Evolutionary conservation across 768 basidiomycete genomes (phyloP), one percentile per base, ranked within the genome.

Genomic region (Mrakia gelida): DNA sequence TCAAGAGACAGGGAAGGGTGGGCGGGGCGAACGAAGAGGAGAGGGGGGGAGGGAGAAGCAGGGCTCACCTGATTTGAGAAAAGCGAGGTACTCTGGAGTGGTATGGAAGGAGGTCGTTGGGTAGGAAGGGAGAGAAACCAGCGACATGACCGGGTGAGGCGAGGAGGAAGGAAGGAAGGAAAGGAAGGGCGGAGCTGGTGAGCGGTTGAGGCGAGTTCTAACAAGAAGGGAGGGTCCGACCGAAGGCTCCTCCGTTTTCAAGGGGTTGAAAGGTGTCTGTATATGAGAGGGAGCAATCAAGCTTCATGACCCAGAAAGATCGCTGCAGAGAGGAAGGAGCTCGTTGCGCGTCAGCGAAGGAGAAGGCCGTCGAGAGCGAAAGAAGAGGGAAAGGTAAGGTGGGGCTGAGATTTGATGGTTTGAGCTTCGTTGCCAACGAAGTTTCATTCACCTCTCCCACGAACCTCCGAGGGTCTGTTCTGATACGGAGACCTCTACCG

Each of bases 61-160:
- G 11, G 21, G 13, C 67, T 70, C 38, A 70, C 67, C 67, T 41
- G 11, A 23, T 21, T 21, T 43, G 34, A 43, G 16, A 45, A 70
- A 70, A 23, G 26, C 38, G 21, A 70, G 67, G 41, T 70, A 70
- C 18, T 70, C 67, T 6, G 67, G 67, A 18, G 67, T 70, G 16
- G 67, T 70, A 43, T 70, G 67, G 67, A 70, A 70, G 34, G 67
- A 70, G 3, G 67, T 70, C 3, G 67, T n/a, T 70, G 67, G 67
- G 41, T 45, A 70, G 67, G 67, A 70, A 43, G 67, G 67, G 41
- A 70, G 59, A 2, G 59, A 59, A 18, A 52, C 49, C 49, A 52
- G 18, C 49, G 59, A 59, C 59, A 59, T 59, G 59, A 28, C 26
- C 26, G 59, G n/a, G 0, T 10, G 59, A 59, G 8, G 28, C 26